phyloP scores from a whole-genome alignment of 495 filamentous ascomycete species.

The Hypoxylon perforatum region DNA sequence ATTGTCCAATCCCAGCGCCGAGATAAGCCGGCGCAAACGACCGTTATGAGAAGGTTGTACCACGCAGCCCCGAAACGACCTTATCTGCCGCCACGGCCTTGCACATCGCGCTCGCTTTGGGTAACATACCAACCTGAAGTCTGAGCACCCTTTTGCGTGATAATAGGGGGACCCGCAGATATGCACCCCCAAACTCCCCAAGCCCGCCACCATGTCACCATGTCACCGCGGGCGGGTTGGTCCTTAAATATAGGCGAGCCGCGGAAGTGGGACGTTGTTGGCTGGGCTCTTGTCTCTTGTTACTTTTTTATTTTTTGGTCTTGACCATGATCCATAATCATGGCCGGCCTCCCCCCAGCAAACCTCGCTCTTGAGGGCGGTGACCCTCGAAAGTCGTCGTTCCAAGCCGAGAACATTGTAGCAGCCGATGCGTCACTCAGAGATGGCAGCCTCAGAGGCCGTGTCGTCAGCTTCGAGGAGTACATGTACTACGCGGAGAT shows the following conservation, averaged over 20 bases:
- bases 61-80: not conserved
- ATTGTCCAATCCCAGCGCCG: slow-evolving; percentile 11
- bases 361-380: slow-evolving; percentile 33
- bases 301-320: not conserved
- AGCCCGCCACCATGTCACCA: too few relatives aligned
- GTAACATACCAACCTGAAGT: too few relatives aligned
- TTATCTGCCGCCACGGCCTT: slow-evolving; percentile 22
- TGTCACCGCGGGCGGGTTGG: not conserved
- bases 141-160: slow-evolving; percentile 1
- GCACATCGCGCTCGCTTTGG: not conserved
- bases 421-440: slow-evolving; percentile 5
- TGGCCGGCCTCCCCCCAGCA: slow-evolving; percentile 26
- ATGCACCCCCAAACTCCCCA: too few relatives aligned
- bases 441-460: not conserved
- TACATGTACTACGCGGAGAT: slow-evolving; percentile 62
- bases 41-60: slow-evolving; percentile 33
- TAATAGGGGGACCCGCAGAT: slow-evolving; percentile 11
- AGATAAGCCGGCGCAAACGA: slow-evolving; percentile 17
- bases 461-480: slow-evolving; percentile 56
- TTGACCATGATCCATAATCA: not conserved
- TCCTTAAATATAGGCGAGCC: slow-evolving; percentile 1
- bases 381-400: slow-evolving; percentile 18
- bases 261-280: not conserved
- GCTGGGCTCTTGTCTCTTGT: too few relatives aligned
- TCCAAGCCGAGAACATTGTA: slow-evolving; percentile 5